Conservation (phyloP, 2,329 filamentous ascomycete genomes). For the Biscogniauxia marginata region DNA sequence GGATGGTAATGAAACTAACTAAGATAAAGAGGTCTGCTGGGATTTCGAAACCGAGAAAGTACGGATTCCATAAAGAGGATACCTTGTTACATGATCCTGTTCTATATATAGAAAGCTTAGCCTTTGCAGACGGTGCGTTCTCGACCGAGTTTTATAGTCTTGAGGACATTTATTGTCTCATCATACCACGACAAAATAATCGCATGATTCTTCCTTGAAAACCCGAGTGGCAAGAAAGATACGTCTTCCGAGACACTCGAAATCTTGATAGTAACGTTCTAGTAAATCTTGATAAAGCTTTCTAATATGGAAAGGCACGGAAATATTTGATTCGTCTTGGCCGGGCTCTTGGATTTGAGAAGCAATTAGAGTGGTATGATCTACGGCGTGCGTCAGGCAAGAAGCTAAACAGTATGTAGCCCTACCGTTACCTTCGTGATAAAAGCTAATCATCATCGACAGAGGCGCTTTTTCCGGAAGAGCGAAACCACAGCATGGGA, state of each 20-base stretch:
- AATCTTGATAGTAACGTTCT: slow-evolving; percentile 3
- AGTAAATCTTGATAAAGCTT: slow-evolving; percentile 21
- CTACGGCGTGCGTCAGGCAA: slow-evolving; percentile 23
- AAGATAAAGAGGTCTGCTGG: slow-evolving; percentile 22
- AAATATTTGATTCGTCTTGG: slow-evolving; percentile 36
- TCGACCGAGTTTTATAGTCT: slow-evolving; percentile 8
- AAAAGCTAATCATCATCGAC: slow-evolving; percentile 2
- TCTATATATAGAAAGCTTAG: slow-evolving; percentile 23
- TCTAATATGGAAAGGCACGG: slow-evolving; percentile 40
- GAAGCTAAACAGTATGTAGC: slow-evolving; percentile 24
- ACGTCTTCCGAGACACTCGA: slow-evolving; percentile 22
- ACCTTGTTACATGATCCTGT: slow-evolving; percentile 20
- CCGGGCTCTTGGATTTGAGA: slow-evolving; percentile 24
- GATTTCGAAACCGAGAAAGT: slow-evolving; percentile 24
- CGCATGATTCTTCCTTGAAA: slow-evolving; percentile 14
- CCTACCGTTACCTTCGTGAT: neutral
- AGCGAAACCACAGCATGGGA: slow-evolving; percentile 13
- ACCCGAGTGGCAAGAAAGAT: slow-evolving; percentile 16
- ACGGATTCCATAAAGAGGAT: slow-evolving; percentile 25
- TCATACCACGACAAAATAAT: slow-evolving; percentile 18
- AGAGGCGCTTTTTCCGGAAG: slow-evolving; percentile 16
- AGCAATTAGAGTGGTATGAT: slow-evolving; percentile 27
- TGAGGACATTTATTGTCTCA: slow-evolving; percentile 25
- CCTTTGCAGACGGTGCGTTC: slow-evolving; percentile 25
- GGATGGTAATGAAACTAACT: slow-evolving; percentile 23